A percentile compares a stretch with the other conserved stretches of the same genome.
Conservation (phyloP, 1,284 basidiomycete genomes). For the Papiliotrema nemorosa region DNA sequence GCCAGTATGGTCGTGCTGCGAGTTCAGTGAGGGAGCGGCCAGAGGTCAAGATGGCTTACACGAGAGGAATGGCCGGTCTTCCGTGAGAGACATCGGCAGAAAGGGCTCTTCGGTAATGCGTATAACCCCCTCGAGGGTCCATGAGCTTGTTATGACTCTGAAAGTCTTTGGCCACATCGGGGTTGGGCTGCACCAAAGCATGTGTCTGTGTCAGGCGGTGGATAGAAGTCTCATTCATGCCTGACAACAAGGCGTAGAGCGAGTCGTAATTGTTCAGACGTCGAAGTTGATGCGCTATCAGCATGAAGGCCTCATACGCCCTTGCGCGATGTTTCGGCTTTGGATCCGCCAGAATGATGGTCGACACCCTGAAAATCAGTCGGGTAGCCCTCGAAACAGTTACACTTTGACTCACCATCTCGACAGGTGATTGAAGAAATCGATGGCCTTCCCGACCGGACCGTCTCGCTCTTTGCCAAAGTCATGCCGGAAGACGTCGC, state of each 20-base stretch:
- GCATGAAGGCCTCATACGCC: slow-evolving; percentile 45
- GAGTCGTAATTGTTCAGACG: slow-evolving; percentile 49
- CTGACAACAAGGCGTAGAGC: slow-evolving; percentile 45
- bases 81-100: slow-evolving; percentile 38
- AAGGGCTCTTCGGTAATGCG: slow-evolving; percentile 38
- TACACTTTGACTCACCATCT: slow-evolving; percentile 29
- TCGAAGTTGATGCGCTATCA: slow-evolving; percentile 44
- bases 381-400: not conserved
- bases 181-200: slow-evolving; percentile 24
- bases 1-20: slow-evolving; percentile 29
- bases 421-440: slow-evolving; percentile 48
- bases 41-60: slow-evolving; percentile 25
- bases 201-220: slow-evolving; percentile 41
- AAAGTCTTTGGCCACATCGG: slow-evolving; percentile 30
- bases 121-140: slow-evolving; percentile 42
- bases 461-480: slow-evolving; percentile 44
- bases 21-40: not conserved
- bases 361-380: slow-evolving; percentile 34
- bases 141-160: slow-evolving; percentile 43
- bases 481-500: slow-evolving; percentile 47
- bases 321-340: slow-evolving; percentile 46
- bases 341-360: slow-evolving; percentile 43
- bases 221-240: slow-evolving; percentile 44
- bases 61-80: slow-evolving; percentile 42
- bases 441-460: slow-evolving; percentile 38